Evolutionary conservation across 441 rosid species (phyloP).

Genomic region (Theobroma grandiflorum): DNA sequence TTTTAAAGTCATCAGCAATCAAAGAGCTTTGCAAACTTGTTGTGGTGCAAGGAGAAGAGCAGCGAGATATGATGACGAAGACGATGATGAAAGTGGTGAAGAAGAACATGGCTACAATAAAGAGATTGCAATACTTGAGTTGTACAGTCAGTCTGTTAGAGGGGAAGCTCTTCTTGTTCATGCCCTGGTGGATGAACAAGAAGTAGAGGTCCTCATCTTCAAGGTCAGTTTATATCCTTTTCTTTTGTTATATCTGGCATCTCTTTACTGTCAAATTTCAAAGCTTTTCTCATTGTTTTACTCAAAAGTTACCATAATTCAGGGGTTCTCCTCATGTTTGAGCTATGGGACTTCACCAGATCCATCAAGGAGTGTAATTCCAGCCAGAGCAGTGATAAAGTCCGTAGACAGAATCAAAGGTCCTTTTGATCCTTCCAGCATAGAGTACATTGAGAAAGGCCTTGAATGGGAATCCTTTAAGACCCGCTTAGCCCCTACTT

Average conservation of each 20-base stretch:
- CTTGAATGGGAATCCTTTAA: slow-evolving; percentile 59
- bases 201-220: slow-evolving; percentile 70
- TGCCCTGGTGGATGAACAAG: slow-evolving; percentile 60
- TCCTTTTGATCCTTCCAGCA: slow-evolving; percentile 79
- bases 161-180: slow-evolving; percentile 82
- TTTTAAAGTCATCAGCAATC: slow-evolving; percentile 20
- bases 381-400: slow-evolving; percentile 70
- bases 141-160: slow-evolving; percentile 60
- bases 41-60: slow-evolving; percentile 64
- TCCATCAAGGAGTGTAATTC: slow-evolving; percentile 82
- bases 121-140: slow-evolving; percentile 68
- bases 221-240: slow-evolving; percentile 46
- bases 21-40: background rate
- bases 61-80: slow-evolving; percentile 54
- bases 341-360: slow-evolving; percentile 75
- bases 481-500: slow-evolving; percentile 30
- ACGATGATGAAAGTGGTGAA: slow-evolving; percentile 39
- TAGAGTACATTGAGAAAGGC: slow-evolving; percentile 65
- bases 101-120: slow-evolving; percentile 60
- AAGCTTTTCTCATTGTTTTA: background rate
- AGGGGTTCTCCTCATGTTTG: slow-evolving; percentile 91
- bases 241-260: no score
- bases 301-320: slow-evolving; percentile 2
- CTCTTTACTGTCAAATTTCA: background rate
- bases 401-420: slow-evolving; percentile 71